Evolutionary conservation across 495 filamentous ascomycete genomes (phyloP), one percentile per base, ranked within the genome.

Genomic region (Penicillium turbatum): DNA sequence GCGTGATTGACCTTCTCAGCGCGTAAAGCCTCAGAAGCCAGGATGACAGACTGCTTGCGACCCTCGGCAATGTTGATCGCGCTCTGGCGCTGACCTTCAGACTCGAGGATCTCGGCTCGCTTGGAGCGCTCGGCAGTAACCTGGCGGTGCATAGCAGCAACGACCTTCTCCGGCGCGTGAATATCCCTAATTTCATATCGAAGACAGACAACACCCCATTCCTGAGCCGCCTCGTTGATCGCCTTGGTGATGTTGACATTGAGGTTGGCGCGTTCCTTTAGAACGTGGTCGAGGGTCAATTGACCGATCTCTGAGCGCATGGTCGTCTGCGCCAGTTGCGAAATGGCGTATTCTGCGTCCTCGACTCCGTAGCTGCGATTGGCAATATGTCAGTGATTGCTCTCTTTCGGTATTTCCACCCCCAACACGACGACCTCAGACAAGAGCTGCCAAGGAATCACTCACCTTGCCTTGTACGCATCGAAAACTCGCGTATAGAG

Each of bases 1-100:
- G 93, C 93, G 63, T 79, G 81, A 74, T 98, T 98, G 71, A 98
- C 92, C 64, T 93, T 81, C 72, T 98, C 95, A 8, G 86, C 80
- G 48, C 82, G 83, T 65, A 92, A 65, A n/a, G 95, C 93, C 74
- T 98, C 93, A 2, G 89, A 95, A 0, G 95, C 95, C 12, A 98
- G 77, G 56, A 98, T 97, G 21, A 95, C 92, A 56, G 82, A 87
- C 78, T 96, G 93, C 73, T 98, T 98, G 67, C 87, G 78, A 54
- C 93, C 93, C 74, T 98, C 93, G 47, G 93, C 93, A 59, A 98
- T 95, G 70, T 98, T 98, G 78, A 98, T 98, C 6, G 93, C 95
- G 58, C 82, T 88, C 76, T 98, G 93, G 29, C 93, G 78, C 72
- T 97, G 95, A 59, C 93, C 93, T 55, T 98, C 93, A 2, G 87